Evolutionary conservation across 352 stramenopile genomes (phyloP), one percentile per base, ranked within the genome.

Genomic region (Labyrinthula sp.): DNA sequence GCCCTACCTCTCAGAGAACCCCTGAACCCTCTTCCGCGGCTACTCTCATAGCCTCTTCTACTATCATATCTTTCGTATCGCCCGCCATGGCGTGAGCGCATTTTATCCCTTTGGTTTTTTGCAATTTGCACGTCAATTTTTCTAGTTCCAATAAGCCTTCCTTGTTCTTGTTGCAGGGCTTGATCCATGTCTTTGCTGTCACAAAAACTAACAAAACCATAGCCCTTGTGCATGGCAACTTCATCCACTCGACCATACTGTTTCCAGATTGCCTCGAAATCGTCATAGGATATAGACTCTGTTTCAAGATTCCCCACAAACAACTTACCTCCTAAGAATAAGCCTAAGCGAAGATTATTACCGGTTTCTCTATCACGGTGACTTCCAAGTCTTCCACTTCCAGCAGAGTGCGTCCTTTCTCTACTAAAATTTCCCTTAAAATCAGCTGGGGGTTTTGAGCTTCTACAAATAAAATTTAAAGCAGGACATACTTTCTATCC

Each of bases 131-230:
- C 31, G 23, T 52, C 43, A 15, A 52, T 52, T 9, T 25, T 23
- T 4, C 37, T 52, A 4, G 31, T 25, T 22, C 43, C 43, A n/a
- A 52, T 9, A 0, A 38, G 14, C 4, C 14, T 47, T 24, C 43
- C 43, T 20, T 52, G 40, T 3, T 41, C 35, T 10, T 34, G 21
- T 9, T 9, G 8, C 30, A 52, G 40, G 34, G 43, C 30, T 10
- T 29, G 30, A 7, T 35, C 43, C n/a, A 35, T 9, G 5, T 52
- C 43, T 8, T 31, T 31, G 3, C 7, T 52, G 17, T 50, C 34
- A n/a, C n/a, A n/a, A 35, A 47, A 52, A 14, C 47, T 31, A 10
- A 52, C 43, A 34, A 52, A 52, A 22, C 14, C 43, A 18, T 50
- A 52, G 14, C 24, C 36, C 23, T 28, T 23, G 12, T 47, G 43